Evolutionary conservation across 2,329 filamentous ascomycete genomes (phyloP), one percentile per base, ranked within the genome.

Genomic region (Eurotiales sp.): DNA sequence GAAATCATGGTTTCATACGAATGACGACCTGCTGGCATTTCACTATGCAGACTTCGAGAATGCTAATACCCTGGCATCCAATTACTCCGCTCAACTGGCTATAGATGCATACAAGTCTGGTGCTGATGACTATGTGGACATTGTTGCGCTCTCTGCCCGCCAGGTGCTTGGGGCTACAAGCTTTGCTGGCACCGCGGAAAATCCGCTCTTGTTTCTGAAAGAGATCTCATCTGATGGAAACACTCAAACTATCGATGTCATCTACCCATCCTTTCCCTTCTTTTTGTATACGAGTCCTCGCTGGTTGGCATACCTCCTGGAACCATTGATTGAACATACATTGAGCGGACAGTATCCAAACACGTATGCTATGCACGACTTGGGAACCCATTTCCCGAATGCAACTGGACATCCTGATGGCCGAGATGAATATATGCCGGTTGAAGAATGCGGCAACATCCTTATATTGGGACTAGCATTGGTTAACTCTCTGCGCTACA

Each of bases 141-240:
- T 91, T 52, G 83, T 88, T 19, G 84, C 87, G 1, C 76, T 93
- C 41, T 88, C 85, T 52, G 88, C 88, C 45, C 82, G 89, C 41
- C 89, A 95, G 64, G 86, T 89, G 12, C 77, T 93, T 64, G 89
- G 88, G 6, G 88, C 86, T 1, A 89, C 86, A 2, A 84, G 85
- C 56, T 87, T 90, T 63, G 81, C 86, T 6, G 82, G 87, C 39
- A 87, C 87, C 17, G 80, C 81, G 3, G 80, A 89, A 3, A 77
- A 83, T 55, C 86, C 87, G 0, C 78, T 92, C 37, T 68, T 93
- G 19, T 93, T 93, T 70, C 72, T 92, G 54, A 93, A 93, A 64
- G 89, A 93, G 66, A 92, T 93, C 51, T 90, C 87, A 1, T 90
- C 86, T 2, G 87, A 92, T 60, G 88, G 88, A 3, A 92, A 95